phyloP scores from a whole-genome alignment of 2,329 filamentous ascomycete genomes.

The Akanthomyces uredinophilus region DNA sequence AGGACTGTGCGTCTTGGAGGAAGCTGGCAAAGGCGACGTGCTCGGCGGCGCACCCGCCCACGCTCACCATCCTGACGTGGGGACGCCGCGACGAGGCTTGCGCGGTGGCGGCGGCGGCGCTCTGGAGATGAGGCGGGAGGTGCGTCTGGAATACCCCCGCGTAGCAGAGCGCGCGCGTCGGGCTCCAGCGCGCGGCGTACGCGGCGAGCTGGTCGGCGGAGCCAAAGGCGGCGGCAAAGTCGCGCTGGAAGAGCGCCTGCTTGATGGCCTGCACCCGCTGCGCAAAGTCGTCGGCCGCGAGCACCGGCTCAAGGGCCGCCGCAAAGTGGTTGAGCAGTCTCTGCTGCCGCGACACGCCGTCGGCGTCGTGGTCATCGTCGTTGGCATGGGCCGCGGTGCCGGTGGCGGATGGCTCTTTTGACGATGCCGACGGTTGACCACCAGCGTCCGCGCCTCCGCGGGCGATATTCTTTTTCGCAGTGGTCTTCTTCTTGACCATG shows the following conservation, averaged over 20 bases:
- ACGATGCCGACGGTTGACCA: background rate
- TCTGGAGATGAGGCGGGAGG: background rate
- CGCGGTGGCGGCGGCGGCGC: constrained; percentile 23
- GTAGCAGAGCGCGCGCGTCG: constrained; percentile 79
- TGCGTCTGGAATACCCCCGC: constrained; percentile 42
- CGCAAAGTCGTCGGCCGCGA: constrained; percentile 46
- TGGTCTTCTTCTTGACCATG: background rate
- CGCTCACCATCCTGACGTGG: constrained; percentile 39
- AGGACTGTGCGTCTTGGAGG: constrained; percentile 26
- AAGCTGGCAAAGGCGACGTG: constrained; percentile 50
- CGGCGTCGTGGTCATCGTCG: background rate
- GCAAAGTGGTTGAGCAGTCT: constrained; percentile 66
- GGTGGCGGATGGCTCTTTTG: background rate
- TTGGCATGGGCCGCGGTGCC: background rate
- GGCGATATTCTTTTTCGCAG: background rate
- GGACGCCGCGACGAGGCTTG: constrained; percentile 19
- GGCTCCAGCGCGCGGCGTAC: constrained; percentile 89
- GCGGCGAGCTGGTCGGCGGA: constrained; percentile 65
- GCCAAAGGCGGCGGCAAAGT: constrained; percentile 78
- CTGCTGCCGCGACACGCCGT: constrained; percentile 46
- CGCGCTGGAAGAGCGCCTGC: constrained; percentile 74
- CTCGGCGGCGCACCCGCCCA: constrained; percentile 58
- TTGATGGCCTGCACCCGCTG: constrained; percentile 75
- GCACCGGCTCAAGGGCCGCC: constrained; percentile 44
- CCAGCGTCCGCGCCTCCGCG: background rate